Evolutionary conservation across 1,139 yeast species (phyloP).

Genomic region (Geotrichum siamense): DNA sequence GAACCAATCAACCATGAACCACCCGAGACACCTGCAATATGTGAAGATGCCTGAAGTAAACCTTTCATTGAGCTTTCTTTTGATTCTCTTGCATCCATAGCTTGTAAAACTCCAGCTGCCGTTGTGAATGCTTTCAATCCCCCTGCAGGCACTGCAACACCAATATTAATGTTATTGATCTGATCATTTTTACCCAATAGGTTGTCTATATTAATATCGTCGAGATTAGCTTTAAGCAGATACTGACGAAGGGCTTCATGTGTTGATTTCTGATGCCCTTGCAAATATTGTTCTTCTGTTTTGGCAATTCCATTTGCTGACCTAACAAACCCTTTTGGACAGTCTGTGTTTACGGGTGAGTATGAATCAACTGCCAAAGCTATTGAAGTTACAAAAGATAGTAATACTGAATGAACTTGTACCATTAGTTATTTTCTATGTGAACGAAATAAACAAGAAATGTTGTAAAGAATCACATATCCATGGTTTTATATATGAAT

Average conservation of each 20-base stretch:
- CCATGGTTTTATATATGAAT: no score
- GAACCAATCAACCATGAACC: conserved; percentile 84
- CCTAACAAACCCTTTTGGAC: conserved; percentile 21
- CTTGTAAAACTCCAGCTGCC: conserved; percentile 74
- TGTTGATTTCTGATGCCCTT: conserved; percentile 45
- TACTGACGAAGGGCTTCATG: conserved; percentile 49
- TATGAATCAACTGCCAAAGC: not conserved
- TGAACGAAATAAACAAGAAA: no score
- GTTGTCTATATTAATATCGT: conserved; percentile 48
- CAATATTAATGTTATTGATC: conserved; percentile 38
- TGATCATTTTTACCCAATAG: conserved; percentile 35
- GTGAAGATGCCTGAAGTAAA: conserved; percentile 62
- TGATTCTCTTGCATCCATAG: conserved; percentile 59
- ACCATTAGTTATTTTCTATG: no score
- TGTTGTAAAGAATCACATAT: no score
- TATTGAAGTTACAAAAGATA: not conserved
- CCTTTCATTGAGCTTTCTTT: conserved; percentile 62
- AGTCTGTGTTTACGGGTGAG: not conserved
- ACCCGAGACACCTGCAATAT: conserved; percentile 71
- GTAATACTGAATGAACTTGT: not conserved
- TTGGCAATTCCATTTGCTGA: conserved; percentile 24
- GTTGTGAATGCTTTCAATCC: conserved; percentile 74
- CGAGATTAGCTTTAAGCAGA: conserved; percentile 49
- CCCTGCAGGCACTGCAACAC: conserved; percentile 72
- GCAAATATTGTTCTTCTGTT: conserved; percentile 23